Evolutionary conservation across 1,284 basidiomycete species (phyloP).

Genomic region (Trichosporon sp.): DNA sequence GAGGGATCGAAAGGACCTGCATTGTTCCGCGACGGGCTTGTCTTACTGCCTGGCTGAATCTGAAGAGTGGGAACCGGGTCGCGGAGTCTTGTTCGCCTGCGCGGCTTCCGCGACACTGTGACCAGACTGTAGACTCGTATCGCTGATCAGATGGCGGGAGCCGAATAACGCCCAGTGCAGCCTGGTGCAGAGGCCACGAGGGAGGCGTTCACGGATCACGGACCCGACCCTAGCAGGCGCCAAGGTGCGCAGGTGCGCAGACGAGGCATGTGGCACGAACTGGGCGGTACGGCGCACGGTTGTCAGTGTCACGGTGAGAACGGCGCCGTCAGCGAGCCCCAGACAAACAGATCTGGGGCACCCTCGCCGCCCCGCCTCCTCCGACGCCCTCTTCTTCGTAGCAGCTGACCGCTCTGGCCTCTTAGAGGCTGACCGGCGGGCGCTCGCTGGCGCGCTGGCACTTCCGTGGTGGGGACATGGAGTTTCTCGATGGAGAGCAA

Average conservation of each 20-base stretch:
- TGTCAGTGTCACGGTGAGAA: background rate
- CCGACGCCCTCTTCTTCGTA: background rate
- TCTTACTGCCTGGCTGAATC: background rate
- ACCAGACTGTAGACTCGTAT: background rate
- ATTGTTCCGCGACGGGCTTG: background rate
- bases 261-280: slow-evolving; percentile 15
- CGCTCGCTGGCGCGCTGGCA: too few species aligned
- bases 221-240: too few species aligned
- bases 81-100: background rate
- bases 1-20: background rate
- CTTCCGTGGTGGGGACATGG: background rate
- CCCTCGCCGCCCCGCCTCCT: background rate
- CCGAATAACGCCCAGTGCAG: background rate
- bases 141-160: background rate
- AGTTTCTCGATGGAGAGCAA: background rate
- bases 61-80: background rate
- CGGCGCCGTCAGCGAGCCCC: background rate
- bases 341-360: slow-evolving; percentile 5
- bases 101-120: background rate
- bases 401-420: slow-evolving; percentile 2
- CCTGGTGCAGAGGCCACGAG: background rate
- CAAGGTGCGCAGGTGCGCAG: background rate
- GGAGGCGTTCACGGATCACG: background rate
- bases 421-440: background rate
- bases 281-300: background rate